Conservation (phyloP, 2,329 filamentous ascomycete species). For the Ascocoryne sarcoides region DNA sequence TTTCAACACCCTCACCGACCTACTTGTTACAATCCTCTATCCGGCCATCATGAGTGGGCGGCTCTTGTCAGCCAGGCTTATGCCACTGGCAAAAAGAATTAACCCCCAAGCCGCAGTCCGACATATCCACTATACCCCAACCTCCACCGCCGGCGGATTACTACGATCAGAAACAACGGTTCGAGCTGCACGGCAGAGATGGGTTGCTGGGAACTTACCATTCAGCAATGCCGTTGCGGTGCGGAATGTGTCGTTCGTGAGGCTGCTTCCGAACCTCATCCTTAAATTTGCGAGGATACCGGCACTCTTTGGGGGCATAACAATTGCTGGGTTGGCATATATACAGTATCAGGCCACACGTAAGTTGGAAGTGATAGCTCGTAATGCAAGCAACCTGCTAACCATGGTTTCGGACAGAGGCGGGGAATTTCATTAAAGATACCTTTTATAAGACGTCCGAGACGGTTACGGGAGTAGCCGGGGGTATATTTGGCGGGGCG, state of each 20-base stretch:
- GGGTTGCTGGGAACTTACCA: conserved; percentile 67
- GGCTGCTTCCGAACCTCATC: conserved; percentile 75
- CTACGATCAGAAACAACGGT: conserved; percentile 56
- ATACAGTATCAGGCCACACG: conserved; percentile 91
- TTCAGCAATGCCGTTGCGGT: conserved; percentile 71
- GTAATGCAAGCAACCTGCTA: too few species aligned
- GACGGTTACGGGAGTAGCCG: conserved; percentile 59
- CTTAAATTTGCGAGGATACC: conserved; percentile 82
- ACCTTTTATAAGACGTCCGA: conserved; percentile 67
- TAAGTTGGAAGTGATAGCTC: too few species aligned
- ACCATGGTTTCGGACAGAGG: conserved; percentile 47
- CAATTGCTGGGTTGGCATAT: conserved; percentile 81
- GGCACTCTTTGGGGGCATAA: conserved; percentile 82
- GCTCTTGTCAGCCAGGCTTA: conserved; percentile 65
- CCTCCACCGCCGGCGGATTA: conserved; percentile 58
- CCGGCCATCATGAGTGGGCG: conserved; percentile 32
- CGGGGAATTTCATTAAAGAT: conserved; percentile 69
- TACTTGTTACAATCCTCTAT: conserved; percentile 10
- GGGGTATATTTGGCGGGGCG: conserved; percentile 60
- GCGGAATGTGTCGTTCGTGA: conserved; percentile 55
- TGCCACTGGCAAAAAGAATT: conserved; percentile 56
- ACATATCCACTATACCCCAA: conserved; percentile 48
- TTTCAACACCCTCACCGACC: conserved; percentile 5
- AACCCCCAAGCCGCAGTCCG: conserved; percentile 43
- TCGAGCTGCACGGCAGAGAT: conserved; percentile 54